phyloP scores from a whole-genome alignment of 2,329 filamentous ascomycete species.

The Fusarium staphyleae region DNA sequence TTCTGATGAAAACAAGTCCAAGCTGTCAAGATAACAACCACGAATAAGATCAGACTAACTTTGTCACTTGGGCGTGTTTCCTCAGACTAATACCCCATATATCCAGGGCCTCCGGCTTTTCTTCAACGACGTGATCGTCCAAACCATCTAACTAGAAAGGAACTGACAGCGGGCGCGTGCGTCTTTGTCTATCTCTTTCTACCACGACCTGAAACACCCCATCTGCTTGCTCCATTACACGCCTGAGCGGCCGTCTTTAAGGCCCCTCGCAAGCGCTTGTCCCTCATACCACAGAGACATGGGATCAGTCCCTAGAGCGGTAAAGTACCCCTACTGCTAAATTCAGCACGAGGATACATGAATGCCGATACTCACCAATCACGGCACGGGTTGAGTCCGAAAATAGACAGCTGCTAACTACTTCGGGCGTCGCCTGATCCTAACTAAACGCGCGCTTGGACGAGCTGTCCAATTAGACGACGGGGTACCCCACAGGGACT shows the following conservation, averaged over 20 bases:
- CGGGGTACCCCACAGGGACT: constrained; percentile 18
- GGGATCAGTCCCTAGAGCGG: neutral
- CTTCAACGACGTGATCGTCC: neutral
- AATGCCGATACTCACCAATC: constrained; percentile 20
- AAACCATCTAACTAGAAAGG: neutral
- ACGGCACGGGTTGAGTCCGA: constrained; percentile 7
- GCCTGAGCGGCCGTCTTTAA: constrained; percentile 8
- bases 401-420: constrained; percentile 36
- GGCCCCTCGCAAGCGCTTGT: constrained; percentile 30
- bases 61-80: too few relatives aligned
- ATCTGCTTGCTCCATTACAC: constrained; percentile 35
- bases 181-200: neutral
- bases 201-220: constrained; percentile 33
- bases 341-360: constrained; percentile 14
- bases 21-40: too few relatives aligned
- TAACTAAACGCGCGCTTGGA: constrained; percentile 41
- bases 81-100: too few relatives aligned
- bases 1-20: too few relatives aligned
- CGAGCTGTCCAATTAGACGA: constrained; percentile 26
- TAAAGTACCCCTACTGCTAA: constrained; percentile 13
- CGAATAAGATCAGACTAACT: too few relatives aligned
- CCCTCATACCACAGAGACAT: neutral
- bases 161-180: neutral
- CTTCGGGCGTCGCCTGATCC: constrained; percentile 29
- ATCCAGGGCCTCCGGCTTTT: too few relatives aligned